Evolutionary conservation across 768 basidiomycete species (phyloP).

Genomic region (Suillus subalutaceus): DNA sequence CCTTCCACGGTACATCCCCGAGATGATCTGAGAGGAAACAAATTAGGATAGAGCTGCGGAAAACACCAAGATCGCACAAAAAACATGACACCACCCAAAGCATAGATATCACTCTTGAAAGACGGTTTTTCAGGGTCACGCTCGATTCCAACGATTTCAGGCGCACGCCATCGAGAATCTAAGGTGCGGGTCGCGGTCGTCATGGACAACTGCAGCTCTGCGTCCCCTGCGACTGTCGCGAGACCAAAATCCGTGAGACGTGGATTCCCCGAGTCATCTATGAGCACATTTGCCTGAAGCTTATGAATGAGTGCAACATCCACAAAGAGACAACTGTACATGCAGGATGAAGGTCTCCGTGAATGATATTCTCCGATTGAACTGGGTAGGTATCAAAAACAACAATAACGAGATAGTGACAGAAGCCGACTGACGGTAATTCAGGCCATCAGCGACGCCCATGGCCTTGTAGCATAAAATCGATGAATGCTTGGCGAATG

Average conservation of each 20-base stretch:
- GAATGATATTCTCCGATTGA: conserved; percentile 17
- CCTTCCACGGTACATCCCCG: not conserved
- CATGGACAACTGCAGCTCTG: not conserved
- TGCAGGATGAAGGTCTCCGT: conserved; percentile 21
- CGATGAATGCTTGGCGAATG: not conserved
- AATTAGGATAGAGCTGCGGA: no score
- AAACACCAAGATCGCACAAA: not conserved
- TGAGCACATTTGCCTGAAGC: conserved; percentile 22
- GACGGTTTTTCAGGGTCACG: conserved; percentile 20
- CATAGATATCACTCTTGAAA: conserved; percentile 42
- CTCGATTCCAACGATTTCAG: conserved; percentile 25
- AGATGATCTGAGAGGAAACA: not conserved
- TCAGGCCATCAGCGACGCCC: conserved; percentile 19
- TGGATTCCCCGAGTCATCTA: conserved; percentile 28
- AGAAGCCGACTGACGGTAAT: conserved; percentile 6
- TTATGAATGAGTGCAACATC: not conserved
- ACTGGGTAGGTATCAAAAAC: conserved; percentile 11
- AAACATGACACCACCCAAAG: conserved; percentile 32
- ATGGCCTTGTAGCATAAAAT: not conserved
- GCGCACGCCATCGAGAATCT: conserved; percentile 42
- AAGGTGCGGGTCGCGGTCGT: not conserved
- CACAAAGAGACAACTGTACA: conserved; percentile 4
- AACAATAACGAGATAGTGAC: not conserved
- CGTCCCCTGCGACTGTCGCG: conserved; percentile 39
- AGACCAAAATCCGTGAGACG: conserved; percentile 49